A percentile compares a stretch with the other conserved stretches of the same genome.
Conservation (phyloP, 2,329 filamentous ascomycete species). For the Penicillium sp. region DNA sequence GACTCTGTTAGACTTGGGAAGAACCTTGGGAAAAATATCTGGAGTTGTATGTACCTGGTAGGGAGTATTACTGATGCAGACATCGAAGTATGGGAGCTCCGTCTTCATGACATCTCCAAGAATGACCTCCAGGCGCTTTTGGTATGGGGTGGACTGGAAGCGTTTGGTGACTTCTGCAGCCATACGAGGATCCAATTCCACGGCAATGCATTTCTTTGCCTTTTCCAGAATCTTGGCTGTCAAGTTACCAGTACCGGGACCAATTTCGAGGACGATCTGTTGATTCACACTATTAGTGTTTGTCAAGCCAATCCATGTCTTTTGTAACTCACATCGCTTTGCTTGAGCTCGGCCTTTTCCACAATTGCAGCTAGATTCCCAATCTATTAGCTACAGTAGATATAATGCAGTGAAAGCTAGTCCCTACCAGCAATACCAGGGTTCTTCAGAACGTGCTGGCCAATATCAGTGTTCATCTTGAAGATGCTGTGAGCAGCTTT, state of each 20-base stretch:
- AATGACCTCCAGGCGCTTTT: slow-evolving; percentile 81
- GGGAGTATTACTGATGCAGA: slow-evolving; percentile 77
- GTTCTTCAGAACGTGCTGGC: slow-evolving; percentile 91
- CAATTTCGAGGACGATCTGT: slow-evolving; percentile 82
- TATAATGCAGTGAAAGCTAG: neutral
- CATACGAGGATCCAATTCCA: slow-evolving; percentile 96
- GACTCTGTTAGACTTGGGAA: slow-evolving; percentile 16
- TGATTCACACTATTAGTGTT: slow-evolving; percentile 4
- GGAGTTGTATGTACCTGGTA: slow-evolving; percentile 55
- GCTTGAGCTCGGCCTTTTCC: slow-evolving; percentile 84
- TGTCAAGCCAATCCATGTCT: slow-evolving; percentile 1
- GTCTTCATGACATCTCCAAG: slow-evolving; percentile 94
- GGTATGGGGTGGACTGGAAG: slow-evolving; percentile 82
- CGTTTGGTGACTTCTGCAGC: slow-evolving; percentile 91
- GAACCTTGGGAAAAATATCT: neutral
- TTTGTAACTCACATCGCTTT: slow-evolving; percentile 61
- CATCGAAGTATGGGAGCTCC: slow-evolving; percentile 74
- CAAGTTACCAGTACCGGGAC: slow-evolving; percentile 84
- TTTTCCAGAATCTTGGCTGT: slow-evolving; percentile 87
- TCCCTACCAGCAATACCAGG: slow-evolving; percentile 70
- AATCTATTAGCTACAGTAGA: neutral
- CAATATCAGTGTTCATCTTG: slow-evolving; percentile 92
- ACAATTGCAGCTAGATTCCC: slow-evolving; percentile 55
- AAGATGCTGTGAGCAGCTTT: slow-evolving; percentile 76
- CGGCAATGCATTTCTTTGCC: slow-evolving; percentile 77